Evolutionary conservation across 2,329 filamentous ascomycete genomes (phyloP).

Genomic region (Beauveria sp.): DNA sequence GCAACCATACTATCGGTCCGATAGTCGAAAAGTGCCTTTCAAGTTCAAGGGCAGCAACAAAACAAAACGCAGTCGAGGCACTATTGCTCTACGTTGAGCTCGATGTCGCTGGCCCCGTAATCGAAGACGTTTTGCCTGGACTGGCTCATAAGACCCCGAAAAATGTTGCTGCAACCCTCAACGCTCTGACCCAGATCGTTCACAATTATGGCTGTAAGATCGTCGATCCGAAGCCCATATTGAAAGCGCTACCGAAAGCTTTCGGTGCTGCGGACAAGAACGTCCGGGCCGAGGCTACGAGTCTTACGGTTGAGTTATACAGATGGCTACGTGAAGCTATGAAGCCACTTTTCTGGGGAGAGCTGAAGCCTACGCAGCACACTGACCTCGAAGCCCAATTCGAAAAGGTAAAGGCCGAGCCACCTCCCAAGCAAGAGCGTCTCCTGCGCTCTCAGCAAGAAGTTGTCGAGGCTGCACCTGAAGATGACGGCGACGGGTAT

Average conservation of each 20-base stretch:
- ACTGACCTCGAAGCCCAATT: slow-evolving; percentile 89
- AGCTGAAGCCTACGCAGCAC: slow-evolving; percentile 92
- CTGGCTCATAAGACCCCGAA: slow-evolving; percentile 88
- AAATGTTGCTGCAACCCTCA: slow-evolving; percentile 63
- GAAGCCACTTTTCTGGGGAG: slow-evolving; percentile 96
- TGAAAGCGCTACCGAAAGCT: slow-evolving; percentile 81
- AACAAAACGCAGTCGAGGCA: slow-evolving; percentile 78
- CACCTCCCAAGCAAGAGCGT: slow-evolving; percentile 81
- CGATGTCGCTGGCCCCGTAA: slow-evolving; percentile 74
- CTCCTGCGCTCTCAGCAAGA: slow-evolving; percentile 85
- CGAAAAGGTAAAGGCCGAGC: slow-evolving; percentile 84
- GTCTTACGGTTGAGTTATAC: slow-evolving; percentile 87
- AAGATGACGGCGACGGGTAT: slow-evolving; percentile 46
- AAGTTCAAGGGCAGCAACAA: slow-evolving; percentile 81
- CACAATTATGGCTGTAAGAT: slow-evolving; percentile 94
- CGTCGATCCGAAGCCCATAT: slow-evolving; percentile 82
- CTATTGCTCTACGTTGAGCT: slow-evolving; percentile 84
- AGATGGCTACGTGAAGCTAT: slow-evolving; percentile 95
- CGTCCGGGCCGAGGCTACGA: slow-evolving; percentile 87
- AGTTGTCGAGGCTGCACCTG: slow-evolving; percentile 62
- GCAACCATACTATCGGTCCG: slow-evolving; percentile 63
- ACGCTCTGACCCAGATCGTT: slow-evolving; percentile 73
- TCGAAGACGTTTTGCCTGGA: slow-evolving; percentile 82
- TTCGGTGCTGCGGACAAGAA: slow-evolving; percentile 98
- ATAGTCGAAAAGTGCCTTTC: slow-evolving; percentile 88